Base-by-base conservation (phyloP, 805 yeast species). In the Saccharomycopsis guyanensis region DNA sequence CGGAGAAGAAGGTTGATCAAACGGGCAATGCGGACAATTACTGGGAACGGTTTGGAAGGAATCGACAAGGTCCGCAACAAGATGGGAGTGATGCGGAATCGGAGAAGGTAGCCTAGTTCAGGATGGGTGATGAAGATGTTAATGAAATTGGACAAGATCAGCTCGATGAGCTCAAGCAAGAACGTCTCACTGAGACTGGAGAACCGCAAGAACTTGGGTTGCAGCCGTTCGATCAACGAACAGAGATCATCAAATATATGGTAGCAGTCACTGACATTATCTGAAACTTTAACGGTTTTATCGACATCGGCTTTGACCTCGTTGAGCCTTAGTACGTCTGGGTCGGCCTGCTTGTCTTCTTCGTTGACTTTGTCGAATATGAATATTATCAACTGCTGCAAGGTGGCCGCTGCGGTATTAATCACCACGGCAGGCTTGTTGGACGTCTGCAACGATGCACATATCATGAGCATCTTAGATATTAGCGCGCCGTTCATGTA, bases 341-440 rank as follows among this genome's bases (percentile, higher is more conserved):
- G 58, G 3, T 57, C 55, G 2, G 49, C 47, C 1, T 34, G 47
- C 16, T 59, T 56, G 47, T 68, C 73, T 37, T 73, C 76, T 3
- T 63, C 67, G 15, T 59, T 53, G 40, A 78, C 71, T 57, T 77
- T 72, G 46, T 91, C 97, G 61, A 83, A 91, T 0, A 88, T 74
- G 25, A 83, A 76, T 32, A 83, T 77, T 38, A 88, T 72, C 37
- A 93, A 65, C 60, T 93, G 97, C 52, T 88, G 94, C 39, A 88
- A 72, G 2, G 97, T 87, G 2, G 97, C 98, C 42, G 86, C 80
- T 0, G 97, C 96, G 0, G 97, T 86, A 56, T 88, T 89, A 12
- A 78, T 72, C 3, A 93, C 95, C 55, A 86, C 85, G 0, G 83
- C 76, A 3, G 80, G 73, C 55, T 84, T 82, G 51, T 78, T 82